These are phyloP conservation scores for Sugiyamaella castrensis DNA, from an alignment of 1,139 yeast species.

Conservation along the genomic window DNA sequence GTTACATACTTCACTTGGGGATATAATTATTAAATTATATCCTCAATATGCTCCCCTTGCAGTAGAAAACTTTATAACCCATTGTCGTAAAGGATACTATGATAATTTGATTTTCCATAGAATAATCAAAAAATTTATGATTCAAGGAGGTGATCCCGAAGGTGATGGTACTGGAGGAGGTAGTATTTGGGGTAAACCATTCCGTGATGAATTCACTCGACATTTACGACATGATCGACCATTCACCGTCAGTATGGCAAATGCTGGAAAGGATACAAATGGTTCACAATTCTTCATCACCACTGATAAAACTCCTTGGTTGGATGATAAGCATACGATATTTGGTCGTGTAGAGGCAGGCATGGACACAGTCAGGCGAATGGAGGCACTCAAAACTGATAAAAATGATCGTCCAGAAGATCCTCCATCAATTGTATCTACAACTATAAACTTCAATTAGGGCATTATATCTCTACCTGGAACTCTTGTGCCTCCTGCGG, in stretches of 20 bases:
- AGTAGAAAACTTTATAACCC: slow-evolving; percentile 45
- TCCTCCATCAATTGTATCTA: slow-evolving; percentile 34
- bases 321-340: slow-evolving; percentile 56
- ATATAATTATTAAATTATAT: slow-evolving; percentile 42
- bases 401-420: slow-evolving; percentile 37
- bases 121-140: slow-evolving; percentile 49
- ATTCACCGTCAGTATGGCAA: slow-evolving; percentile 56
- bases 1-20: slow-evolving; percentile 49
- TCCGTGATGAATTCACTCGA: slow-evolving; percentile 46
- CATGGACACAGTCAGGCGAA: slow-evolving; percentile 37
- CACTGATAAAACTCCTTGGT: slow-evolving; percentile 45
- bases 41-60: slow-evolving; percentile 44
- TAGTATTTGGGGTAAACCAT: slow-evolving; percentile 43
- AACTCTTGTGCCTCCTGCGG: too few relatives aligned
- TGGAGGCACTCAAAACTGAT: slow-evolving; percentile 33
- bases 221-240: slow-evolving; percentile 43
- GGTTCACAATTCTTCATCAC: slow-evolving; percentile 65
- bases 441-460: slow-evolving; percentile 7
- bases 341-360: slow-evolving; percentile 53
- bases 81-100: slow-evolving; percentile 43
- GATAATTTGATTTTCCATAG: slow-evolving; percentile 47
- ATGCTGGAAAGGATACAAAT: slow-evolving; percentile 59
- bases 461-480: too few relatives aligned
- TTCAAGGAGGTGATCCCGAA: slow-evolving; percentile 52
- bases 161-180: slow-evolving; percentile 54